Percentiles rank a stretch among this genome's conserved stretches.
These are phyloP conservation scores for Ustilago hordei DNA, from an alignment of 1,284 basidiomycete species.

Conservation along the genomic window DNA sequence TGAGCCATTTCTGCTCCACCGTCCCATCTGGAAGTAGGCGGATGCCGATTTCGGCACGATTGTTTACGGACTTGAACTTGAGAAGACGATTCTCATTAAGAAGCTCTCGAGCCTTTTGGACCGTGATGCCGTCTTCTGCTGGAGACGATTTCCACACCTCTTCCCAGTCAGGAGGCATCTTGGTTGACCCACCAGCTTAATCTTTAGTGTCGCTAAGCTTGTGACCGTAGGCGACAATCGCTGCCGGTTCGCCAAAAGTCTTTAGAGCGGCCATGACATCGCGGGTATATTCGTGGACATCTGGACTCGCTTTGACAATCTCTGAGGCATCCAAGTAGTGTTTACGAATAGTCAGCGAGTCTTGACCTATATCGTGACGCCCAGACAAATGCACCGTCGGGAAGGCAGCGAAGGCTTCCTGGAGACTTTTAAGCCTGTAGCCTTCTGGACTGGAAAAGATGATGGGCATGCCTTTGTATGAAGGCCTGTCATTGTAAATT, in stretches of 20 bases:
- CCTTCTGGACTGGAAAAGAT: background rate
- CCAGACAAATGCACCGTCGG: background rate
- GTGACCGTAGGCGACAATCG: constrained; percentile 12
- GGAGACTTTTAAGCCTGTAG: constrained; percentile 7
- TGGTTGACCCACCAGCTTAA: background rate
- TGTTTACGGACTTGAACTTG: background rate
- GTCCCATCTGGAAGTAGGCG: background rate
- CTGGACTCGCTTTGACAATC: background rate
- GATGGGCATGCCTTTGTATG: background rate
- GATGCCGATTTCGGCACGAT: background rate
- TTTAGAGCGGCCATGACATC: background rate
- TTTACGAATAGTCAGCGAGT: background rate
- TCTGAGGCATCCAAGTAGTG: background rate
- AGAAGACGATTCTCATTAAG: background rate
- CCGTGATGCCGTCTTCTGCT: background rate
- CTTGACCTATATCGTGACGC: background rate
- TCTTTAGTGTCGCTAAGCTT: background rate
- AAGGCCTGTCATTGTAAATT: background rate
- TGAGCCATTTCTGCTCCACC: background rate
- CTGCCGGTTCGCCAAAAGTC: constrained; percentile 16
- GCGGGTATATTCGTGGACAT: background rate
- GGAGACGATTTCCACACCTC: background rate
- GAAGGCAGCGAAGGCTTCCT: constrained; percentile 18
- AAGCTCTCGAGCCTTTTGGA: background rate
- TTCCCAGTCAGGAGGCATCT: background rate